Percentiles rank a stretch among this genome's conserved stretches.
phyloP scores from a whole-genome alignment of 805 yeast species.

The Lipomyces mesembrius region DNA sequence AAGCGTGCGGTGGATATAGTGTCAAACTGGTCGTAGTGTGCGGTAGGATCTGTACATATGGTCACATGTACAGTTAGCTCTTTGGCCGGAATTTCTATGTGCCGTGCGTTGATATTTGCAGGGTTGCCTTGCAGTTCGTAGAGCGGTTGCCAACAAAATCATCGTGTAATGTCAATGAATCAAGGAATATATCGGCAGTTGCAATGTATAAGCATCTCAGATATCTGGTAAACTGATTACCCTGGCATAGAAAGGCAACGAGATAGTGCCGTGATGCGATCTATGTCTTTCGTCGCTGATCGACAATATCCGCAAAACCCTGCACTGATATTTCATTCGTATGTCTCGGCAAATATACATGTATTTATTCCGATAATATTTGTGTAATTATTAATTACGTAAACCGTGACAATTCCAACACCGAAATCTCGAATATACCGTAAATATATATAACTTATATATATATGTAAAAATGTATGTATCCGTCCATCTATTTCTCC shows the following conservation, averaged over 20 bases:
- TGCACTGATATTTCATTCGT: neutral
- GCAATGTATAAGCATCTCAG: neutral
- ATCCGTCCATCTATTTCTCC: conserved; percentile 12
- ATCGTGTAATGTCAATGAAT: neutral
- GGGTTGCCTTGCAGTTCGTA: neutral
- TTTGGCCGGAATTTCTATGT: neutral
- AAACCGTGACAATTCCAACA: neutral
- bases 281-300: neutral
- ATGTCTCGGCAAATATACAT: neutral
- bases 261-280: neutral
- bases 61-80: neutral
- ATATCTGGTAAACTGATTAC: too few species aligned
- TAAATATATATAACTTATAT: too few species aligned
- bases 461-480: neutral
- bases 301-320: neutral
- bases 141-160: neutral
- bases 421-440: neutral
- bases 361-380: neutral
- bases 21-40: conserved; percentile 1
- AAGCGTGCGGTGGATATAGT: conserved; percentile 5
- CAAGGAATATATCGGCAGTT: neutral
- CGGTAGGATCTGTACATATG: neutral
- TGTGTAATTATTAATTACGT: neutral
- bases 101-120: neutral
- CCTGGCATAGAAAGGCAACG: neutral